Evolutionary conservation across 306 rosid genomes (phyloP).

Genomic region (Cicer bijugum): DNA sequence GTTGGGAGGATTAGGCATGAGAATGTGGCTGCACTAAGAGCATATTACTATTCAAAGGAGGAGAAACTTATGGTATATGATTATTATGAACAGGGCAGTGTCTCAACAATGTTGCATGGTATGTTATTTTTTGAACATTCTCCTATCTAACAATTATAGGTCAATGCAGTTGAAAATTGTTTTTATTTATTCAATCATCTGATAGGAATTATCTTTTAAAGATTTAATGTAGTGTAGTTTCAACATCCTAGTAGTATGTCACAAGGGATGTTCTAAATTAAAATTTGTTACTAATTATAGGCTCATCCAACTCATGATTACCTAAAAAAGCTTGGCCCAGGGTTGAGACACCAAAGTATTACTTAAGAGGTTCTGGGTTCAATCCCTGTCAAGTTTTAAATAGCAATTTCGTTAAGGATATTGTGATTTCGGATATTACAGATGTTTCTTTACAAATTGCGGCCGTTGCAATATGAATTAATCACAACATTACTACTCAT

Average conservation of each 20-base stretch:
- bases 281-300: neutral
- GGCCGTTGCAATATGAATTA: too few relatives aligned
- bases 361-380: too few relatives aligned
- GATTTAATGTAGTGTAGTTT: neutral
- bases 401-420: too few relatives aligned
- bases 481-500: too few relatives aligned
- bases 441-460: too few relatives aligned
- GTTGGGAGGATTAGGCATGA: conserved; percentile 76
- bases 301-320: neutral
- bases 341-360: too few relatives aligned
- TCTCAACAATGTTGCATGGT: conserved; percentile 80
- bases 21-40: conserved; percentile 71
- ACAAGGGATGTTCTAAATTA: too few relatives aligned
- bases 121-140: conserved; percentile 31
- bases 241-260: too few relatives aligned
- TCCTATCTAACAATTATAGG: neutral
- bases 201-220: neutral
- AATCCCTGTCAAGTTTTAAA: too few relatives aligned
- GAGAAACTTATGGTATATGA: conserved; percentile 92
- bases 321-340: too few relatives aligned
- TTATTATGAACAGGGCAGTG: conserved; percentile 73
- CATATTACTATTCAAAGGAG: conserved; percentile 88
- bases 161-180: neutral
- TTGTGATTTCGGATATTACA: too few relatives aligned
- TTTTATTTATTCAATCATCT: neutral